Base-by-base conservation (phyloP, 306 rosid genomes). In the Rosa lucieae region DNA sequence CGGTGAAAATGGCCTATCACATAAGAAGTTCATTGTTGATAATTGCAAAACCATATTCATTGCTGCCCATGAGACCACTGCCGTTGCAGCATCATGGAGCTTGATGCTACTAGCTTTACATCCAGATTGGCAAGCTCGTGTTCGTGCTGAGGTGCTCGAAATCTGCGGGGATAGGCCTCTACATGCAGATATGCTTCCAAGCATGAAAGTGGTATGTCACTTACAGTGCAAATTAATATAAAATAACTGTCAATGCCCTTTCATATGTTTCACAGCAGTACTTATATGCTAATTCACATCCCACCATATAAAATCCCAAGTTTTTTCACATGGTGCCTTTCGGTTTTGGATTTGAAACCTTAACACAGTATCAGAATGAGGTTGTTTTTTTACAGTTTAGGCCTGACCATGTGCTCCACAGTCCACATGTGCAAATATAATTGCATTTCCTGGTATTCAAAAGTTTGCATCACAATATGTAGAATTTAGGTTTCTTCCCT, bases 1-100 rank as follows among this genome's bases (percentile, higher is more conserved):
- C 1, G 82, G 73, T 5, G 79, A 73, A n/a, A 77, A 61, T 75
- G 78, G 58, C 66, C 61, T 68, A 23, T 75, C 84, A 32, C 51
- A 43, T 2, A 89, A 91, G 9, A 79, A 67, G 53, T 89, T 89
- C 88, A 84, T 89, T 21, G 86, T 89, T 40, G 87, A 84, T 70
- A 84, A 78, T 56, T 84, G 82, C 80, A 81, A 81, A 73, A 84
- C 37, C 62, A 69, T 84, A 10, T 84, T 73, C 75, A 72, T 84
- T 43, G 86, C 86, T 46, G 86, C 81, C 63, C 81, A 84, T 13
- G 86, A 79, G 52, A 77, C 87, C 47, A 80, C 77, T 23, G 80
- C 80, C 3, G 39, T 70, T 43, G n/a, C 83, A 4, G 72, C 82
- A 17, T 43, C 78, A 10, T 84, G 87, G 85, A 43, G 68, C 79